phyloP scores from a whole-genome alignment of 2,329 filamentous ascomycete genomes.

The Cercospora zeae-maydis region DNA sequence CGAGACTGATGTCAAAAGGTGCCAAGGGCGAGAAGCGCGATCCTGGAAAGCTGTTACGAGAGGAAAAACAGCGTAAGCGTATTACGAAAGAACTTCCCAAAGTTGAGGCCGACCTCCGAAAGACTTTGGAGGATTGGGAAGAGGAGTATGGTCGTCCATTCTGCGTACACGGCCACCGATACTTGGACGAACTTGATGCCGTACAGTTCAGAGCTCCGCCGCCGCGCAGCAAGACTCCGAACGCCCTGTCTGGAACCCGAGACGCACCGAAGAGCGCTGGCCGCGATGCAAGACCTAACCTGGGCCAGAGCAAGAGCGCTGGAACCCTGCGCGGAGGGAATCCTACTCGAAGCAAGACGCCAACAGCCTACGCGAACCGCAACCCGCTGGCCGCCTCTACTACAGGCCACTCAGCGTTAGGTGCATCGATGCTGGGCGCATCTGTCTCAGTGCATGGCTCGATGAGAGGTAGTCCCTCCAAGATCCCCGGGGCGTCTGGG shows the following conservation, averaged over 20 bases:
- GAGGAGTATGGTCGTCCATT: constrained; percentile 92
- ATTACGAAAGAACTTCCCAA: constrained; percentile 96
- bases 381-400: constrained; percentile 31
- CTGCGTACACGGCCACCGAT: constrained; percentile 85
- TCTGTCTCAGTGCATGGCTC: constrained; percentile 25
- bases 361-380: constrained; percentile 37
- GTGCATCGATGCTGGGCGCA: constrained; percentile 14
- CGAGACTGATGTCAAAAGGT: constrained; percentile 83
- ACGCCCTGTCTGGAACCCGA: constrained; percentile 28
- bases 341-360: constrained; percentile 45
- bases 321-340: constrained; percentile 44
- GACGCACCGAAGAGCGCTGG: constrained; percentile 33
- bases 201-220: constrained; percentile 58
- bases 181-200: constrained; percentile 77
- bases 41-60: constrained; percentile 84
- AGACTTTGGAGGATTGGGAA: constrained; percentile 81
- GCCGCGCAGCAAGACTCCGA: constrained; percentile 62
- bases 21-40: constrained; percentile 93
- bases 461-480: constrained; percentile 54
- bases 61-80: constrained; percentile 98
- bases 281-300: constrained; percentile 18
- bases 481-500: constrained; percentile 52
- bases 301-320: constrained; percentile 32
- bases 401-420: constrained; percentile 35
- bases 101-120: constrained; percentile 77